These are phyloP conservation scores for Carex littledalei DNA, from an alignment of 176 grass and related monocot species.

Conservation along the genomic window DNA sequence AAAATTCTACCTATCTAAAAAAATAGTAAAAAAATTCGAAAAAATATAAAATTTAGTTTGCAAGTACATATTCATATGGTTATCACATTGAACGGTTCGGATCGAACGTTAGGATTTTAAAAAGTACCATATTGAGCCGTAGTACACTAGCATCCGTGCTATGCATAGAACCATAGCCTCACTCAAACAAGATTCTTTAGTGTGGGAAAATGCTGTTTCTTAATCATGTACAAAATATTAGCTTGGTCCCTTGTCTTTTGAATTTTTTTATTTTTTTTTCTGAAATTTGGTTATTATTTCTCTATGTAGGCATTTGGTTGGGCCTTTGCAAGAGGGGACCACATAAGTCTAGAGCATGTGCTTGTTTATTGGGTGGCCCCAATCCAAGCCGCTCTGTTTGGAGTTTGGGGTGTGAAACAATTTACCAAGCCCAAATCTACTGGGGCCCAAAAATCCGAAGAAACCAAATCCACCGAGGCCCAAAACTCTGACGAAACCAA, in stretches of 20 bases:
- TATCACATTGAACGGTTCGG: too few species aligned
- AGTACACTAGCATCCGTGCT: too few species aligned
- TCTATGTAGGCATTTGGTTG: conserved; percentile 79
- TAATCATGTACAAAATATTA: not conserved
- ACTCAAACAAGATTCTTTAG: not conserved
- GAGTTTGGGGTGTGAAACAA: conserved; percentile 55
- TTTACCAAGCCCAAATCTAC: conserved; percentile 50
- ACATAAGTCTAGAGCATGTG: conserved; percentile 65
- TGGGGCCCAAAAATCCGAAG: conserved; percentile 31
- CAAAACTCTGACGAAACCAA: conserved; percentile 30
- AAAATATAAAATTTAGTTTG: too few species aligned
- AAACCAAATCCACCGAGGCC: conserved; percentile 24
- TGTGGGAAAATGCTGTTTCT: not conserved
- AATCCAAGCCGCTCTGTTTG: conserved; percentile 74
- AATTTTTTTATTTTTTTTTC: not conserved
- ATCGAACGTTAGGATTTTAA: too few species aligned
- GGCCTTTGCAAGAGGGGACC: conserved; percentile 92
- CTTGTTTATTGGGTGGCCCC: conserved; percentile 93
- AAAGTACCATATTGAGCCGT: too few species aligned
- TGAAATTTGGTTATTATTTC: conserved; percentile 22
- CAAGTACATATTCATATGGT: too few species aligned
- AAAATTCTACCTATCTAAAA: too few species aligned
- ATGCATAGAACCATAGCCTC: too few species aligned
- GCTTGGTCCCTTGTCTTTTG: not conserved
- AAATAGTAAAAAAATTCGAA: too few species aligned